Percentiles rank a stretch among this genome's conserved stretches.
Conservation (phyloP, 2,329 filamentous ascomycete genomes). For the Curvularia hawaiiensis region DNA sequence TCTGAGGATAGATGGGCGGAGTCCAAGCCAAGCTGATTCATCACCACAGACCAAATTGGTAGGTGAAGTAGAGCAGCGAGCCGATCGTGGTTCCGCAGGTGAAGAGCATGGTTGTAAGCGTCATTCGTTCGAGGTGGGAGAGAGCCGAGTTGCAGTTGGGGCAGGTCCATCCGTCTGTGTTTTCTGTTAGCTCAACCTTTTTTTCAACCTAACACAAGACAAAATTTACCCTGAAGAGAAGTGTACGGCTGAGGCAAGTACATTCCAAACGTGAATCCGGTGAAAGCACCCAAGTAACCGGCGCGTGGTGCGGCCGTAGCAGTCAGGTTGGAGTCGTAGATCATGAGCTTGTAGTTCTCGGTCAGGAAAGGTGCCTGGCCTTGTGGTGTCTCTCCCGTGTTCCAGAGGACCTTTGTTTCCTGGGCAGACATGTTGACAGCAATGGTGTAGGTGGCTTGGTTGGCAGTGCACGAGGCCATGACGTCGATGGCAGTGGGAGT, state of each 20-base stretch:
- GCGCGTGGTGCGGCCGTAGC: conserved; percentile 58
- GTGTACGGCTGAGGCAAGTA: conserved; percentile 61
- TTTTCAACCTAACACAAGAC: neutral
- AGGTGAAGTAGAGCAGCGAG: conserved; percentile 61
- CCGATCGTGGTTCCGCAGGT: conserved; percentile 62
- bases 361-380: conserved; percentile 55
- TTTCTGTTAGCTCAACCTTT: conserved; percentile 12
- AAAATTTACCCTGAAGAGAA: conserved; percentile 54
- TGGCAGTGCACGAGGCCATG: conserved; percentile 64
- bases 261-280: conserved; percentile 65
- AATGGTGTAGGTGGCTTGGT: conserved; percentile 66
- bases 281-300: conserved; percentile 60
- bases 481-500: conserved; percentile 66
- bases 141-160: conserved; percentile 61
- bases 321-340: conserved; percentile 63
- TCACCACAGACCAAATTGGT: conserved; percentile 51
- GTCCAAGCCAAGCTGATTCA: neutral
- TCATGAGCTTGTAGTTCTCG: conserved; percentile 67
- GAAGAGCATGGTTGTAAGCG: conserved; percentile 60
- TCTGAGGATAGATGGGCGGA: no score
- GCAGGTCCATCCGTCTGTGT: conserved; percentile 56
- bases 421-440: conserved; percentile 62
- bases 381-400: conserved; percentile 53
- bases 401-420: conserved; percentile 63
- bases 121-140: conserved; percentile 59